Evolutionary conservation across 2,329 filamentous ascomycete species (phyloP), one percentile per base, ranked within the genome.

Genomic region (Colletotrichum costaricense): DNA sequence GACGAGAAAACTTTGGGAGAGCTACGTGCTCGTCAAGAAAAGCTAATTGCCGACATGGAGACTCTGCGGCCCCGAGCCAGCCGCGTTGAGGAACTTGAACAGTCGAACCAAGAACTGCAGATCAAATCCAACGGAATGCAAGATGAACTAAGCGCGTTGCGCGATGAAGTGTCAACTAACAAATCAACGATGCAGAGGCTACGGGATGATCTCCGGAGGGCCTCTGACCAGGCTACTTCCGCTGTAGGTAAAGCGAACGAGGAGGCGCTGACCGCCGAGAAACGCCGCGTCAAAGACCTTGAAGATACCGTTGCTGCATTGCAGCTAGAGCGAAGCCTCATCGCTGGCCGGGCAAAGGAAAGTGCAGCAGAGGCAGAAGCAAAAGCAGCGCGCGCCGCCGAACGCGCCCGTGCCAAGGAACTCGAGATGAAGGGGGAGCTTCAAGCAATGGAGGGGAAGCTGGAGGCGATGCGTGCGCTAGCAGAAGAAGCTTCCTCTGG

Each of bases 401-500:
- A 97, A 81, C 91, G 91, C 33, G 88, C 91, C 24, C 89, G 90
- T 14, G 86, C 90, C 12, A 84, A 90, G 8, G 94, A 98, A 81
- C 83, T 93, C 6, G 96, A 98, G 79, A 86, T 97, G 78, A 93
- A 94, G 78, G 89, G 89, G n/a, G 96, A 98, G 82, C 82, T 90
- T 9, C 86, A 93, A 81, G 89, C 92, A 19, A 88, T 98, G 75
- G 97, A 99, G 84, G 93, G 93, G 77, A 97, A 97, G 81, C 88
- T 99, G 68, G 97, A 99, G 83, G 91, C 93, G 9, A 92, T 98
- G 84, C 93, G 97, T 68, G 90, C 92, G 22, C 90, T 93, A 38
- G 95, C 94, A 1, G 97, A 99, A 83, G 97, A 99, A 82, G 94
- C 92, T 0, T 95, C 95, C 1, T 96, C 95, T 3, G 93, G 94